Base-by-base conservation (phyloP, 164 flowering plant species). In the Sedum album region DNA sequence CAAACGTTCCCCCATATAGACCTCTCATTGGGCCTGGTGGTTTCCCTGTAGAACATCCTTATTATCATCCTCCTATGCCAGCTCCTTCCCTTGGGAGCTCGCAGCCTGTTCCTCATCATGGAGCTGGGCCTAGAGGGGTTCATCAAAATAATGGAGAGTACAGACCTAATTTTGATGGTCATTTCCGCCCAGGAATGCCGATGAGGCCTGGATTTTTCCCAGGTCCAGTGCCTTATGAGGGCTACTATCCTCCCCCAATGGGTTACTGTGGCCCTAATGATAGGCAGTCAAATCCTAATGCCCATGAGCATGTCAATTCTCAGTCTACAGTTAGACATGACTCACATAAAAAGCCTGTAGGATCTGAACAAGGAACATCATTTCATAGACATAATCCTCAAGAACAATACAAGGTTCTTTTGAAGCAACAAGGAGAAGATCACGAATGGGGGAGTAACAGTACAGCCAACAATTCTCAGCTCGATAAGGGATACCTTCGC, bases 131-230 rank as follows among this genome's bases (percentile, higher is more conserved):
- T 51, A 82, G 87, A 69, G 93, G 87, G 14, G 87, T 71, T 67
- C 89, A 76, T 66, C 83, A 90, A 2, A 80, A 77, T 30, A 80
- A 76, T 72, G 95, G 89, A 67, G 96, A 90, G 70, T 86, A 76
- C 75, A 82, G 90, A 63, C 88, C 91, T 26, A 77, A 82, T 76
- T 84, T 83, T 69, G 96, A 95, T 70, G 80, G 86, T 72, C 90
- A 72, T 67, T 72, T 85, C 23, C 93, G 77, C 13, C 97, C 98
- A 44, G 83, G 82, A 46, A 83, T 89, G 84, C 95, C 94, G 49
- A 73, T 86, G 65, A 80, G 95, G 70, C 96, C 96, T 69, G 95
- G 90, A 20, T 86, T 86, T 79, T 92, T 84, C 74, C 90, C 85
- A 68, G 89, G 86, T 72, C 94, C 83, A 30, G 73, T 88, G 67